A percentile compares a stretch with the other conserved stretches of the same genome.
Evolutionary conservation across 2,329 filamentous ascomycete species (phyloP).

Genomic region (Sphaerostilbella broomeana): DNA sequence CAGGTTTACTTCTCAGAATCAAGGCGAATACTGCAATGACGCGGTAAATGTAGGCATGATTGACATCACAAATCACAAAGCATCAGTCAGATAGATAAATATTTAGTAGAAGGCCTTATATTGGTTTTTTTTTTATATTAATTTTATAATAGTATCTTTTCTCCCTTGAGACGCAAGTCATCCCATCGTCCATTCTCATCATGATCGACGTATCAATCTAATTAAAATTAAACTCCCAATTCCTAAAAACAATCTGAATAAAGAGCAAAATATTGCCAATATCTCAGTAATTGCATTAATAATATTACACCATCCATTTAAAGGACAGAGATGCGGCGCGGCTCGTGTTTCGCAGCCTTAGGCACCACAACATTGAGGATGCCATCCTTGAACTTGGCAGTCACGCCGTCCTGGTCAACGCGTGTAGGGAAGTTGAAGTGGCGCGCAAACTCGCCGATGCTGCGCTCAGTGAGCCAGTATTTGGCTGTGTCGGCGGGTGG

Average conservation of each 20-base stretch:
- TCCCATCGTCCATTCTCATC: not conserved
- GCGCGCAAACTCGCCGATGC: conserved; percentile 59
- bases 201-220: not conserved
- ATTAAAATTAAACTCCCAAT: conserved; percentile 2
- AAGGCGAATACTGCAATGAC: too few species aligned
- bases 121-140: too few species aligned
- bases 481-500: conserved; percentile 34
- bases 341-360: conserved; percentile 56
- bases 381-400: conserved; percentile 58
- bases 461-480: conserved; percentile 66
- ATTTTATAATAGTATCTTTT: not conserved
- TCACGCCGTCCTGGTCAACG: conserved; percentile 56
- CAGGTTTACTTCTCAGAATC: too few species aligned
- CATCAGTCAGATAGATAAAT: too few species aligned
- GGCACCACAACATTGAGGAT: conserved; percentile 58
- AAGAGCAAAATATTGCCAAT: not conserved
- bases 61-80: too few species aligned
- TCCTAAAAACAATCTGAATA: not conserved
- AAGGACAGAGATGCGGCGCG: conserved; percentile 48
- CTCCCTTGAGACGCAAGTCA: not conserved
- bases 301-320: conserved; percentile 25
- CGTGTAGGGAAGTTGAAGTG: conserved; percentile 61
- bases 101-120: too few species aligned
- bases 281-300: not conserved
- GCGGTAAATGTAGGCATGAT: too few species aligned